These are phyloP conservation scores for Volutella citrinella DNA, from an alignment of 2,329 filamentous ascomycete genomes.

Conservation along the genomic window DNA sequence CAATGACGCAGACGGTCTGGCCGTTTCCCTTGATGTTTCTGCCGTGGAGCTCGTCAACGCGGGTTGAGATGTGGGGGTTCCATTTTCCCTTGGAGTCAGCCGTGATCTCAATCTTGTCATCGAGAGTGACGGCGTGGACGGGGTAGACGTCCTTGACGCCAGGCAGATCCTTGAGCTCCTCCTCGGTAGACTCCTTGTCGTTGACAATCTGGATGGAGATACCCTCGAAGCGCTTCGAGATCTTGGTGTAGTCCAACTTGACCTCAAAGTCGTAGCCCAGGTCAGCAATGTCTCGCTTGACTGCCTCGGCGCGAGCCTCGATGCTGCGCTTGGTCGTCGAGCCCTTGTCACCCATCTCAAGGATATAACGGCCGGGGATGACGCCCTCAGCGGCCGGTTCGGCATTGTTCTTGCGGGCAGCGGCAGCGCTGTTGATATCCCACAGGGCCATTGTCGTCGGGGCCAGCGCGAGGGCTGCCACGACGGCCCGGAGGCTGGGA, in stretches of 20 bases:
- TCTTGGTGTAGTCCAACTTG: slow-evolving; percentile 1
- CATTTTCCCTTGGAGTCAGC: slow-evolving; percentile 8
- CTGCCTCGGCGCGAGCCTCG: neutral
- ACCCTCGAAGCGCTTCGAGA: slow-evolving; percentile 2
- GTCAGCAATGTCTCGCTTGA: neutral
- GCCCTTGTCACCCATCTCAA: slow-evolving; percentile 1
- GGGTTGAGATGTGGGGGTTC: slow-evolving; percentile 15
- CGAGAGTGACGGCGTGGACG: slow-evolving; percentile 7
- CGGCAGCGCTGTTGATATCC: too few relatives aligned
- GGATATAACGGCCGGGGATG: slow-evolving; percentile 4
- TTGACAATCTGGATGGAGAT: slow-evolving; percentile 3
- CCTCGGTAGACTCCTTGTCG: slow-evolving; percentile 1
- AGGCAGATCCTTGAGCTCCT: slow-evolving; percentile 5
- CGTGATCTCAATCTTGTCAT: slow-evolving; percentile 6
- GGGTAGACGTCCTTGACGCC: slow-evolving; percentile 31
- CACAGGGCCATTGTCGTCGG: too few relatives aligned
- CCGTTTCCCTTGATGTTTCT: slow-evolving; percentile 16
- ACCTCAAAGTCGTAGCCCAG: slow-evolving; percentile 1
- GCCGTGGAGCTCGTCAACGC: slow-evolving; percentile 15
- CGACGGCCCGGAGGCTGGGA: too few relatives aligned
- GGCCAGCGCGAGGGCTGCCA: too few relatives aligned
- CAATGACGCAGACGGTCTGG: slow-evolving; percentile 18
- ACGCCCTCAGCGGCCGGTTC: too few relatives aligned
- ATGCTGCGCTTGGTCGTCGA: neutral
- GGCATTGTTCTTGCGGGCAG: too few relatives aligned